Percentiles rank a stretch among this genome's conserved stretches.
These are phyloP conservation scores for Venturia oleaginea DNA, from an alignment of 2,329 filamentous ascomycete species.

Conservation along the genomic window DNA sequence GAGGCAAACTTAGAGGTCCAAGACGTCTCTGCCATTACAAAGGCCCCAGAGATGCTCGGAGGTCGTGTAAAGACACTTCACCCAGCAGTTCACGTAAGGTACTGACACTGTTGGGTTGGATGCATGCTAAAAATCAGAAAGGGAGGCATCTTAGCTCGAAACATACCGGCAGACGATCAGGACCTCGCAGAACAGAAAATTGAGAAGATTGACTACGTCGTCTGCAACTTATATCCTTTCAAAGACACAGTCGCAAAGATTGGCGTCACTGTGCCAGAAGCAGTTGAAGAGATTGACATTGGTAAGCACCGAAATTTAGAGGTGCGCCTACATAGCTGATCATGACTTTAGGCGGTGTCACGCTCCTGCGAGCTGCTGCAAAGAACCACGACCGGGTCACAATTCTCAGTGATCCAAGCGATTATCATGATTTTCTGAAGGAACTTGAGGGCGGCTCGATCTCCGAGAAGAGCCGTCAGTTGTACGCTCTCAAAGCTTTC, in stretches of 20 bases:
- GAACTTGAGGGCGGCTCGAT: constrained; percentile 88
- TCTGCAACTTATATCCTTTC: constrained; percentile 99
- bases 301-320: constrained; percentile 28
- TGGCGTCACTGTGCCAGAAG: constrained; percentile 93
- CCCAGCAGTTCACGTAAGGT: constrained; percentile 70
- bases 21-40: constrained; percentile 95
- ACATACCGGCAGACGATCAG: constrained; percentile 92
- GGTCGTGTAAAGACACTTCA: constrained; percentile 93
- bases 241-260: constrained; percentile 96
- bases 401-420: constrained; percentile 85
- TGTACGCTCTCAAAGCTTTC: constrained; percentile 94
- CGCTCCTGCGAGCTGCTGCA: constrained; percentile 87
- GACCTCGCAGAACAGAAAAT: constrained; percentile 56
- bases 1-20: constrained; percentile 94
- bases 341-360: constrained; percentile 58
- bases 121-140: neutral
- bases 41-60: constrained; percentile 89
- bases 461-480: constrained; percentile 72
- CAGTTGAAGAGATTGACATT: constrained; percentile 98
- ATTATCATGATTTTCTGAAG: constrained; percentile 89
- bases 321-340: neutral
- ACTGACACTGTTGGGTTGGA: constrained; percentile 27
- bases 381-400: constrained; percentile 97
- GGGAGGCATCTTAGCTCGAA: constrained; percentile 79
- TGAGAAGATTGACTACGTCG: constrained; percentile 31